Evolutionary conservation across 225 moss, liverwort and hornwort species (phyloP), one percentile per base, ranked within the genome.

Genomic region (Marchantia polymorpha): DNA sequence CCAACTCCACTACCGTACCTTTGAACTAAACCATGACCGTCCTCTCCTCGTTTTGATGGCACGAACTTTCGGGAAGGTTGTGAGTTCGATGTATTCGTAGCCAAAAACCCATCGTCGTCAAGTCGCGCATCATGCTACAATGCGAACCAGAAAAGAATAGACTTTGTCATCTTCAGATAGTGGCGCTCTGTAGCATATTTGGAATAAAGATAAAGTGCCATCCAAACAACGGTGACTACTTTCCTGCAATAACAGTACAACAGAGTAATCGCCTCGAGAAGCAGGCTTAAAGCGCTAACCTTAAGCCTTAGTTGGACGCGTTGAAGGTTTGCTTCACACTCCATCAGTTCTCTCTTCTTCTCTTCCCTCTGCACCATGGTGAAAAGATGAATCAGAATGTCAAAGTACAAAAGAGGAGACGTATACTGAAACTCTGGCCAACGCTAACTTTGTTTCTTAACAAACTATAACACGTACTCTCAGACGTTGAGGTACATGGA

Each of bases 281-380:
- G 5, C 15, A 23, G 20, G 14, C 6, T 25, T 20, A 48, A 48
- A 29, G 65, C 27, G 52, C 84, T 78, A 52, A 94, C 93, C 91
- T 93, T 99, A 48, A 95, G 78, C 83, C 87, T 93, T 66, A 99
- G 80, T 82, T 99, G 99, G 83, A 95, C 73, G 82, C 93, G 87
- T 87, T 99, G 99, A 48, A 89, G 80, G 72, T 88, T 93, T 50
- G 90, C 87, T 85, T 99, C 99, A 87, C 92, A 92, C 86, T 95
- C 93, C 80, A 95, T 86, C 76, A 99, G 87, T 25, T 95, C 99
- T 31, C 99, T 91, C 88, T 99, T 99, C 84, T 87, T 95, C 86
- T 95, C 99, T 85, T 99, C 99, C 86, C 99, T 99, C 99, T 99
- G 81, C 56, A 20, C 48, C 58, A 78, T 10, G 31, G 9, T 25